phyloP scores from a whole-genome alignment of 1,284 basidiomycete species.

The Sanghuangporus weigelae region DNA sequence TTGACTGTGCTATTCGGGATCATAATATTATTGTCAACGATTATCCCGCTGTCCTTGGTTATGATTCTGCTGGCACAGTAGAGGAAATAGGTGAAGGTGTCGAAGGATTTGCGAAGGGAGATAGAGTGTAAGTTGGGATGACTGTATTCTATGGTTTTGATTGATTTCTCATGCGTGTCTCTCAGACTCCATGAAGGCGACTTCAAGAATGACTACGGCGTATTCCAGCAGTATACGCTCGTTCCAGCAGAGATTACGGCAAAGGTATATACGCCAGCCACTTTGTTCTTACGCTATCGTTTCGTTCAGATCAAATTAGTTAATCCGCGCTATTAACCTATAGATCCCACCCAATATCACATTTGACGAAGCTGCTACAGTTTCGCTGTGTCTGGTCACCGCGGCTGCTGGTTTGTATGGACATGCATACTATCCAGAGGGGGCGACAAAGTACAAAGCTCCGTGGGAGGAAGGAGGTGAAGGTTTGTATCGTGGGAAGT shows the following conservation, averaged over 20 bases:
- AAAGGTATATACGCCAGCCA: slow-evolving; percentile 34
- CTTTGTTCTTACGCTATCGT: too few relatives aligned
- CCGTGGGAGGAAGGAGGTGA: slow-evolving; percentile 23
- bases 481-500: slow-evolving; percentile 23
- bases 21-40: slow-evolving; percentile 26
- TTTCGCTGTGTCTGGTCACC: slow-evolving; percentile 35
- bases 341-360: slow-evolving; percentile 37
- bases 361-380: slow-evolving; percentile 32
- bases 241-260: slow-evolving; percentile 26
- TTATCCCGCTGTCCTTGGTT: slow-evolving; percentile 45
- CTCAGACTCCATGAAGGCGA: slow-evolving; percentile 38
- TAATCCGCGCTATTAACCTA: background rate
- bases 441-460: background rate
- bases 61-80: slow-evolving; percentile 56
- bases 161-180: slow-evolving; percentile 2
- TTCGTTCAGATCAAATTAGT: background rate
- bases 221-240: slow-evolving; percentile 48
- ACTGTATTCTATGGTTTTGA: background rate
- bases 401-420: slow-evolving; percentile 32
- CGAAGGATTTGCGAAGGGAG: slow-evolving; percentile 44
- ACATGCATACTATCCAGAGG: background rate
- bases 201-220: slow-evolving; percentile 32
- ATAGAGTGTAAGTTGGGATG: slow-evolving; percentile 44
- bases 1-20: slow-evolving; percentile 34
- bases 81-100: slow-evolving; percentile 49